Evolutionary conservation across 768 basidiomycete genomes (phyloP).

Genomic region (Suillus spraguei): DNA sequence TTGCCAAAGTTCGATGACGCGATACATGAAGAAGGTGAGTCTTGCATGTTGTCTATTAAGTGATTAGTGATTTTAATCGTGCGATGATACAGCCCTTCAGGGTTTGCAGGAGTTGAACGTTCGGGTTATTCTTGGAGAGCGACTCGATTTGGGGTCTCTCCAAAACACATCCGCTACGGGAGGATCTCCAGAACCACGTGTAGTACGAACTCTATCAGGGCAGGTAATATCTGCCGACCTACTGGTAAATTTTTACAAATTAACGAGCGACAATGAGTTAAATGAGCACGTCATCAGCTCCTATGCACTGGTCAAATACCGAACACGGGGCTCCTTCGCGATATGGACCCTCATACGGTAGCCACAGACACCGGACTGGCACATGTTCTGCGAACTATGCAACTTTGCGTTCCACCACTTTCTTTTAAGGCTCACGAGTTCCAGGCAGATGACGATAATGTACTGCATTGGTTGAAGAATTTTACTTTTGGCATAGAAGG

Average conservation of each 20-base stretch:
- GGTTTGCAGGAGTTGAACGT: conserved; percentile 47
- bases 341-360: conserved; percentile 44
- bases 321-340: conserved; percentile 50
- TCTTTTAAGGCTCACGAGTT: background rate
- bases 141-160: conserved; percentile 48
- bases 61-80: too few relatives aligned
- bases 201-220: conserved; percentile 52
- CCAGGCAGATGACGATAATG: background rate
- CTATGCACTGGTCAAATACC: conserved; percentile 64
- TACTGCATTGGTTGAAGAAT: background rate
- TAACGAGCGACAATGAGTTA: background rate
- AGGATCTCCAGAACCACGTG: conserved; percentile 10
- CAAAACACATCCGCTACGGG: conserved; percentile 14
- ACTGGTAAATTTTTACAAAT: conserved; percentile 37
- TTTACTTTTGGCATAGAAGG: background rate
- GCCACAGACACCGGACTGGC: conserved; percentile 41
- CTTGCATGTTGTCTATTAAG: background rate
- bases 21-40: conserved; percentile 56
- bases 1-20: conserved; percentile 50
- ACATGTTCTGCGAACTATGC: conserved; percentile 54
- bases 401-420: conserved; percentile 24
- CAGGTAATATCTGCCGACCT: conserved; percentile 54
- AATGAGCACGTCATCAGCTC: conserved; percentile 37
- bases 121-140: conserved; percentile 53
- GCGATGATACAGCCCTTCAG: conserved; percentile 33